Base-by-base conservation (phyloP, 495 filamentous ascomycete genomes). In the Xylaria scruposa region DNA sequence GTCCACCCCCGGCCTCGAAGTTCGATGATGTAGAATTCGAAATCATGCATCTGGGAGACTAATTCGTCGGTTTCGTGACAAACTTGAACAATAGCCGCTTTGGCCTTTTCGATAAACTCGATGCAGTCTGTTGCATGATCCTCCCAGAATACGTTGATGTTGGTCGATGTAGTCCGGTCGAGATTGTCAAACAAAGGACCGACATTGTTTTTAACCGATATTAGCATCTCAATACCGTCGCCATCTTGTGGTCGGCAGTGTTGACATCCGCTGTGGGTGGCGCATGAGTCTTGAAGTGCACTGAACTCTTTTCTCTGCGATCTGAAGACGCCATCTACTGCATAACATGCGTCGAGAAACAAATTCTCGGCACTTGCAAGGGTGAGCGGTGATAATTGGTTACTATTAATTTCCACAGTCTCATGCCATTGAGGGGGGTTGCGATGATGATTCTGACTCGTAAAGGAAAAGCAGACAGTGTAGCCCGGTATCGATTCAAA, bases 401-500 rank as follows among this genome's bases (percentile, higher is more conserved):
- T 61, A 75, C 83, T 85, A 62, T 78, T 76, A 47, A 85, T 60
- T 61, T 74, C 80, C 8, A 82, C 46, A 2, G 68, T 74, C 31
- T 74, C 80, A 53, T 74, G 73, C 73, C 79, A 82, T 17, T 72
- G 67, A 1, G 70, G 56, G 19, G 73, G 71, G 10, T 70, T 74
- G 40, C 83, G 81, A 60, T 77, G 76, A 24, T 76, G 77, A 36
- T 80, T 79, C 70, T 79, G 76, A 58, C 80, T 84, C 29, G 78
- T 79, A 60, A 85, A 80, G 31, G 76, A 76, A 40, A 85, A 71
- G 36, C 78, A 74, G 64, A 86, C 78, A n/a, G 70, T 76, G 72
- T 85, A 86, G 9, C 84, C 84, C 4, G 84, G 82, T 5, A 82
- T 71, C 12, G 76, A 78, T 47, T 86, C 83, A 67, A 84, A 85